A percentile compares a stretch with the other conserved stretches of the same genome.
Conservation (phyloP, 257 asterid species). For the Eustoma russellianum region DNA sequence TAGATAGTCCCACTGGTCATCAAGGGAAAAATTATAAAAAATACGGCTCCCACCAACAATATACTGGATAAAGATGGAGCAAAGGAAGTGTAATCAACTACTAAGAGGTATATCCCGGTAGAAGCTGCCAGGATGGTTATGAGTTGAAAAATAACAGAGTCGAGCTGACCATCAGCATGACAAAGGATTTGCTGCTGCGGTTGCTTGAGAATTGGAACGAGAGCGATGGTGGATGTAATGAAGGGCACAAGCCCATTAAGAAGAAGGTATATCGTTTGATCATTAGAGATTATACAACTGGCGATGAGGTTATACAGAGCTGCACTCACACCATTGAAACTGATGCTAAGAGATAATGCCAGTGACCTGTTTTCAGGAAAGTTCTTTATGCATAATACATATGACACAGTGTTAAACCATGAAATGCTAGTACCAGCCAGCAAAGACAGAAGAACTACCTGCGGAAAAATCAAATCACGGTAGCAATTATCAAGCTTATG, state of each 20-base stretch:
- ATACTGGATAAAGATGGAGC: slow-evolving; percentile 21
- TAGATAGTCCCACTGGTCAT: slow-evolving; percentile 15
- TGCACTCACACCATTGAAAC: slow-evolving; percentile 58
- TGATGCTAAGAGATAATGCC: slow-evolving; percentile 47
- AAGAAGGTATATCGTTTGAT: slow-evolving; percentile 35
- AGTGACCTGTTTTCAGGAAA: slow-evolving; percentile 38
- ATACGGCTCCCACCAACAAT: slow-evolving; percentile 30
- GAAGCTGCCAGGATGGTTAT: slow-evolving; percentile 29
- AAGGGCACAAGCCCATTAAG: slow-evolving; percentile 49
- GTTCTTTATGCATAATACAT: slow-evolving; percentile 46
- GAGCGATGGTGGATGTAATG: slow-evolving; percentile 22
- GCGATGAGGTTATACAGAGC: slow-evolving; percentile 50
- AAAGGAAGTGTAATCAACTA: slow-evolving; percentile 19
- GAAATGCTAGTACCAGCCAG: slow-evolving; percentile 57
- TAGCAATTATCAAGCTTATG: too few species aligned
- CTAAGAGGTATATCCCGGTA: slow-evolving; percentile 49
- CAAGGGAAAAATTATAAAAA: slow-evolving; percentile 36
- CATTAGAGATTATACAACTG: slow-evolving; percentile 33
- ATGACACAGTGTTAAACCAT: slow-evolving; percentile 68
- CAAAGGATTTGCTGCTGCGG: slow-evolving; percentile 20
- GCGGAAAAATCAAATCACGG: slow-evolving; percentile 1
- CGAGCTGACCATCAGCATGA: slow-evolving; percentile 11
- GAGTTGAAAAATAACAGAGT: slow-evolving; percentile 24
- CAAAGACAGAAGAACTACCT: slow-evolving; percentile 45
- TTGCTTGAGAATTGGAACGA: slow-evolving; percentile 19